Percentiles rank a stretch among this genome's conserved stretches.
These are phyloP conservation scores for Ascoidea rubescens DNA, from an alignment of 805 yeast species.

Conservation along the genomic window DNA sequence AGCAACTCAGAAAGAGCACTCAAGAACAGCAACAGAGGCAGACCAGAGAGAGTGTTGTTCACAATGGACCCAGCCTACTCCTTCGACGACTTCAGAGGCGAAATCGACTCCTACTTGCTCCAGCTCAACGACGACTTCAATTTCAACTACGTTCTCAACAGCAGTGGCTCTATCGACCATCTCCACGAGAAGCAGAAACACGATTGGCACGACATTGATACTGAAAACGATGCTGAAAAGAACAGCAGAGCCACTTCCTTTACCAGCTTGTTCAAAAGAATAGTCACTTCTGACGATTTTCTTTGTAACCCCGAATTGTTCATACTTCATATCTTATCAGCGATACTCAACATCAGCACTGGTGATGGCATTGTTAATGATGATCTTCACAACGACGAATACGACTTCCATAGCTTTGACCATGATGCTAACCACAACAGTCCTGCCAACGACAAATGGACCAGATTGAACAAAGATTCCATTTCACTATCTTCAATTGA, in stretches of 20 bases:
- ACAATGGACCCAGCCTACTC: no score
- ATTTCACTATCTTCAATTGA: not conserved
- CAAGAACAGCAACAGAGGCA: no score
- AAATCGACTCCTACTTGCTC: no score
- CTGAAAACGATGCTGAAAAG: conserved; percentile 6
- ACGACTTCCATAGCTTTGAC: not conserved
- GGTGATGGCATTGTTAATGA: not conserved
- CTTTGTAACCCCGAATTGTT: conserved; percentile 2
- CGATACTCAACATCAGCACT: not conserved
- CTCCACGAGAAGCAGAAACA: no score
- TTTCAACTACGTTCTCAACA: not conserved
- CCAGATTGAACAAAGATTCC: not conserved
- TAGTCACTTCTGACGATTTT: conserved; percentile 5
- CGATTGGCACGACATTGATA: not conserved
- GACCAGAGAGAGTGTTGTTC: no score
- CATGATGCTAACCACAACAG: not conserved
- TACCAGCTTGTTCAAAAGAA: not conserved
- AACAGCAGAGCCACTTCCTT: not conserved
- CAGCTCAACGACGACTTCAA: not conserved
- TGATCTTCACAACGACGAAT: not conserved
- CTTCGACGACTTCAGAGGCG: no score
- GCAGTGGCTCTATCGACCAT: not conserved
- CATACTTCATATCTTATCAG: conserved; percentile 5
- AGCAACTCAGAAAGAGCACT: no score
- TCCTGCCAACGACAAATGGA: no score